Conservation (phyloP, 495 filamentous ascomycete species). For the Cairneyella variabilis region DNA sequence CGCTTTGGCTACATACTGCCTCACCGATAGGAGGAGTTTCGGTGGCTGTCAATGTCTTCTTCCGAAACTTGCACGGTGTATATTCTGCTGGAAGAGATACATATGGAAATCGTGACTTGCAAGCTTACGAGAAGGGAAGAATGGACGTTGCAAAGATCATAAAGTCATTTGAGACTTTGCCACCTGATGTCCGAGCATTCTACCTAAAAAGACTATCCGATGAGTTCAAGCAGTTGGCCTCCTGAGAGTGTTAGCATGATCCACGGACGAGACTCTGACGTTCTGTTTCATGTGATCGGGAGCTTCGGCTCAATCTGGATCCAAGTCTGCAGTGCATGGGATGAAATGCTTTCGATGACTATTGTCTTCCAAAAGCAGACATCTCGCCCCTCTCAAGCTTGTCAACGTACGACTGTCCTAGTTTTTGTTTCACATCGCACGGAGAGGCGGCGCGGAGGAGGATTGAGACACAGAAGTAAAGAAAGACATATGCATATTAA, state of each 20-base stretch:
- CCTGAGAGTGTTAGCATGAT: neutral
- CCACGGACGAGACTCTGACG: too few relatives aligned
- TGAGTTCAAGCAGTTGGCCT: slow-evolving; percentile 50
- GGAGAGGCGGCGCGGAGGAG: too few relatives aligned
- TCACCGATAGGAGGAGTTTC: slow-evolving; percentile 55
- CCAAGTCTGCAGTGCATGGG: too few relatives aligned
- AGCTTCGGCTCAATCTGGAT: too few relatives aligned
- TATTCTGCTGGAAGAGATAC: slow-evolving; percentile 79
- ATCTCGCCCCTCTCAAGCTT: too few relatives aligned
- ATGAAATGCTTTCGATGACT: too few relatives aligned
- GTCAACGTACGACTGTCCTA: too few relatives aligned
- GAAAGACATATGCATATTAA: too few relatives aligned
- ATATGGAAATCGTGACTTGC: slow-evolving; percentile 83
- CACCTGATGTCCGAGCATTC: slow-evolving; percentile 63
- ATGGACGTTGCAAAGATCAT: slow-evolving; percentile 64
- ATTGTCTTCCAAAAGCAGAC: too few relatives aligned
- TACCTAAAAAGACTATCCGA: slow-evolving; percentile 71
- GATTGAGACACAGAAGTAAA: too few relatives aligned
- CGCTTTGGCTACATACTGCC: slow-evolving; percentile 82
- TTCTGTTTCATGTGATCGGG: too few relatives aligned
- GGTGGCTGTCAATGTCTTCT: slow-evolving; percentile 83
- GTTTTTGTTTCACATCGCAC: too few relatives aligned
- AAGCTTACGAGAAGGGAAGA: slow-evolving; percentile 77
- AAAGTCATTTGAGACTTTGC: slow-evolving; percentile 63
- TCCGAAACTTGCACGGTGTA: slow-evolving; percentile 60